phyloP scores from a whole-genome alignment of 257 asterid species.

The Rhazya stricta region DNA sequence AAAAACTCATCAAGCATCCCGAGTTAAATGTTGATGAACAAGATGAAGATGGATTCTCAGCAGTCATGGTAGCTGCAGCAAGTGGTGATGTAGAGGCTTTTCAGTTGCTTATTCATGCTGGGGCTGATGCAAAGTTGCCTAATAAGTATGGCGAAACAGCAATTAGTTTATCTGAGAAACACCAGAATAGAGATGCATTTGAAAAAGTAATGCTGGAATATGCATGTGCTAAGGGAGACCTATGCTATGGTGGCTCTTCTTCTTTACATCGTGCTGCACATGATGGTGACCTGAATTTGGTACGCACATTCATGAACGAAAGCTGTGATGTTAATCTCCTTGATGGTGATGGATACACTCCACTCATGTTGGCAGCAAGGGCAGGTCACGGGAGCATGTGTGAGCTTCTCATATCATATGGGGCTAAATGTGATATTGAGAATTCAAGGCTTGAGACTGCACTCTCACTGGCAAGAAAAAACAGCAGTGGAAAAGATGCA shows the following conservation, averaged over 20 bases:
- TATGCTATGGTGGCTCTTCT: slow-evolving; percentile 20
- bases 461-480: slow-evolving; percentile 39
- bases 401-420: slow-evolving; percentile 38
- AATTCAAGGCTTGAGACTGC: slow-evolving; percentile 48
- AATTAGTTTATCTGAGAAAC: slow-evolving; percentile 39
- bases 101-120: slow-evolving; percentile 45
- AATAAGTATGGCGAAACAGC: slow-evolving; percentile 58
- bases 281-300: slow-evolving; percentile 28
- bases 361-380: slow-evolving; percentile 62
- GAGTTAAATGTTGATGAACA: slow-evolving; percentile 45
- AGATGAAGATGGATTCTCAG: slow-evolving; percentile 52
- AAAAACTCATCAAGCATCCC: slow-evolving; percentile 36
- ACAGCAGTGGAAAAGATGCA: slow-evolving; percentile 26
- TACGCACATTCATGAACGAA: slow-evolving; percentile 19
- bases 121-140: slow-evolving; percentile 39
- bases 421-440: slow-evolving; percentile 42
- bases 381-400: slow-evolving; percentile 42
- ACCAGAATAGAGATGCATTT: slow-evolving; percentile 48
- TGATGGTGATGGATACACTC: slow-evolving; percentile 53
- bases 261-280: slow-evolving; percentile 44
- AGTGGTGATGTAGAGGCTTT: slow-evolving; percentile 53
- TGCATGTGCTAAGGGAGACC: slow-evolving; percentile 20
- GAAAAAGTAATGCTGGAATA: slow-evolving; percentile 37
- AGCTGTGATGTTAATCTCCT: slow-evolving; percentile 32
- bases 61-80: slow-evolving; percentile 56